Evolutionary conservation across 805 yeast species (phyloP), one percentile per base, ranked within the genome.

Genomic region (Saturnispora zaruensis): DNA sequence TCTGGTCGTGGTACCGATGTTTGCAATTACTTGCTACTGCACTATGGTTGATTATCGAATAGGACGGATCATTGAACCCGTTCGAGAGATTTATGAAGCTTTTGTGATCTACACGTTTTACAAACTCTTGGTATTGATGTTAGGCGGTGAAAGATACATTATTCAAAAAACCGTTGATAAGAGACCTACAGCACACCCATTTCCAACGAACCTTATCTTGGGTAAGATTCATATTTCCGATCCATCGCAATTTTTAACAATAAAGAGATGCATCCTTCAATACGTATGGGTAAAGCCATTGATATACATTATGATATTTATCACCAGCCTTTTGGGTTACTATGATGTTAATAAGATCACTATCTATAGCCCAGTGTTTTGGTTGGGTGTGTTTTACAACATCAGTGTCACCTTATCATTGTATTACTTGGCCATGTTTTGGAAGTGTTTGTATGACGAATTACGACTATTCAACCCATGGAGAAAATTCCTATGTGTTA

Each of bases 281-380:
- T 93, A 91, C 61, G 96, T 91, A 6, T 93, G 96, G 96, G 65
- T 90, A 52, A 90, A 95, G 59, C 97, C 97, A 0, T 53, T 87
- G 13, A 72, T 90, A n/a, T 83, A 89, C 52, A 52, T 81, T 11
- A 67, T 75, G n/a, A 71, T 75, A 24, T 62, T 77, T 23, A 48
- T 76, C 37, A 66, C 78, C 28, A 77, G 79, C 52, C 52, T 74
- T 0, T 51, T 71, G 14, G 78, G 81, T 0, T 58, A 71, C 46
- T 78, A 82, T 59, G 69, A 78, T 46, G 76, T 75, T 23, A 75
- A 76, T 48, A 70, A 75, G 49, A 66, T 79, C 55, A 69, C 79
- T 11, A 45, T 69, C 13, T 55, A 65, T 2, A 77, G 84, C 14
- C 66, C 80, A 6, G 78, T 79, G 57, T 64, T 87, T 44, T 76